These are phyloP conservation scores for Pyrenochaeta sp. DNA, from an alignment of 2,329 filamentous ascomycete species.

Conservation along the genomic window DNA sequence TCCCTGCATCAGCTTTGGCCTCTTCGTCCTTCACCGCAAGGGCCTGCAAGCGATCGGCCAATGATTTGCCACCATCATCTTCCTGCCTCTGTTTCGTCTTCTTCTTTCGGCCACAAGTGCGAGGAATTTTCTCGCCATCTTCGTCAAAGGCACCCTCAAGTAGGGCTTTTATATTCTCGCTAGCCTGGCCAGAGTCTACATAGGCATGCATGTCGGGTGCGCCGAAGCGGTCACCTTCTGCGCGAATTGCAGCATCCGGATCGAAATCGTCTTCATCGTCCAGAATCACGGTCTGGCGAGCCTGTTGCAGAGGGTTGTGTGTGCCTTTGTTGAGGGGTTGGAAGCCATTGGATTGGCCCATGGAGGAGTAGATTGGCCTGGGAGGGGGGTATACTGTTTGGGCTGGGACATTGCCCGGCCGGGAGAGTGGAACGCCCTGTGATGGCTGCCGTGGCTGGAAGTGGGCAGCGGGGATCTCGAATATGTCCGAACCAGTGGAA, in stretches of 20 bases:
- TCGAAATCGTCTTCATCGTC: slow-evolving; percentile 57
- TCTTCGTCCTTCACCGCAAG: slow-evolving; percentile 58
- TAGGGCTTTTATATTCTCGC: slow-evolving; percentile 80
- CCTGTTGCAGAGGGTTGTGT: slow-evolving; percentile 38
- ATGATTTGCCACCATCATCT: slow-evolving; percentile 46
- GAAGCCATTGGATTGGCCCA: slow-evolving; percentile 51
- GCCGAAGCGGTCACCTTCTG: slow-evolving; percentile 60
- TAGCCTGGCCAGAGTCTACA: slow-evolving; percentile 75
- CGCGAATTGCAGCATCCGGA: slow-evolving; percentile 56
- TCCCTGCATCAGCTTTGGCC: slow-evolving; percentile 54
- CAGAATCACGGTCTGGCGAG: slow-evolving; percentile 52
- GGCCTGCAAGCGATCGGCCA: slow-evolving; percentile 56
- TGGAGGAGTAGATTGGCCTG: slow-evolving; percentile 63
- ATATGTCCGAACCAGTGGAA: slow-evolving; percentile 40
- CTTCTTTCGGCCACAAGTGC: slow-evolving; percentile 55
- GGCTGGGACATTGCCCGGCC: slow-evolving; percentile 56
- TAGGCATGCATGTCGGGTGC: slow-evolving; percentile 66
- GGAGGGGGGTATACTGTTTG: slow-evolving; percentile 60
- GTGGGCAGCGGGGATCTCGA: slow-evolving; percentile 46
- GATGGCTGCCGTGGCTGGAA: slow-evolving; percentile 40
- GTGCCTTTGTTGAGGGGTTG: slow-evolving; percentile 47
- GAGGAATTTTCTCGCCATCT: slow-evolving; percentile 66
- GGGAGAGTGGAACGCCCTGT: slow-evolving; percentile 55
- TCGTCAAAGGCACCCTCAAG: slow-evolving; percentile 83
- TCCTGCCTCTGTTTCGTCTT: slow-evolving; percentile 46